Base-by-base conservation (phyloP, 768 basidiomycete genomes). In the Lactarius tabidus region DNA sequence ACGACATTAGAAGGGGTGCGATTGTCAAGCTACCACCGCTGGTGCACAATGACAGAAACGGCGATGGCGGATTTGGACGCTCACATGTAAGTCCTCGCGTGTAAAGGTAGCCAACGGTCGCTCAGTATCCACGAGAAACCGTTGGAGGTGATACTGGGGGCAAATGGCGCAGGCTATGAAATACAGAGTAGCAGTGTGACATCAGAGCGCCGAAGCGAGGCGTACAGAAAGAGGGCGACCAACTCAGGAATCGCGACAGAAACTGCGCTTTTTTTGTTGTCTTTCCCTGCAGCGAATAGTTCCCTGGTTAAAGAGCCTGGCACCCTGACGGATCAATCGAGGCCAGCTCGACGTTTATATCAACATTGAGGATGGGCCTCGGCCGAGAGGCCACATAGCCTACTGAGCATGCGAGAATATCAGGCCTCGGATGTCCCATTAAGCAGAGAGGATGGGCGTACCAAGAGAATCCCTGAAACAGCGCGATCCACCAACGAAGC, bases 41-140 rank as follows among this genome's bases (percentile, higher is more conserved):
- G 67, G 29, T 31, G 60, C 56, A 57, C 56, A 17, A 59, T 64
- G 9, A 64, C 77, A 1, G 71, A n/a, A n/a, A 62, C 85, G n/a
- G 17, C 86, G 79, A 72, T 95, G 87, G 23, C 91, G 82, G 67
- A 89, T 82, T 74, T 89, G 87, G 20, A 87, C 77, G 3, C 74
- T 75, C 2, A 82, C 80, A 14, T 74, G 76, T 60, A 84, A 77
- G 12, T 89, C 88, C 17, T 72, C 69, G 0, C 76, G n/a, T n/a
- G n/a, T n/a, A n/a, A n/a, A 74, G 20, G 89, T 64, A 4, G 70
- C 77, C 8, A 70, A 38, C 0, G 67, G 87, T n/a, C 82, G 4
- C 77, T 75, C 88, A 88, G 92, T 72, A 94, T 90, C 92, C 93
- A 96, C 2, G 77, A 69, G 74, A 91, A 94, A 29, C 84, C 74